Evolutionary conservation across 257 asterid species (phyloP).

Genomic region (Scutellaria barbata): DNA sequence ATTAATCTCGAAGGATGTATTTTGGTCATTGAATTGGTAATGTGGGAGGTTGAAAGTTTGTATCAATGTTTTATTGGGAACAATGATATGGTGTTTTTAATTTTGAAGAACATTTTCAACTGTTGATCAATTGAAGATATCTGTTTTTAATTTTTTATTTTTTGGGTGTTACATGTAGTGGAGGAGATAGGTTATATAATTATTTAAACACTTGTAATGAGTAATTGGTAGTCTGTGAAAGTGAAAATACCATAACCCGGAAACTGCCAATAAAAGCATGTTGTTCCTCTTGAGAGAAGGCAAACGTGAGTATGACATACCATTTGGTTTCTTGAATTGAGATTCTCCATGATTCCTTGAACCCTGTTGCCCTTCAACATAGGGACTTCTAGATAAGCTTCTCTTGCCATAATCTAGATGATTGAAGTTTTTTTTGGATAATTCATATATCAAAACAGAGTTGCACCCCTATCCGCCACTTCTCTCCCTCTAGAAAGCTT

Average conservation of each 20-base stretch:
- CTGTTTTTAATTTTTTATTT: too few species aligned
- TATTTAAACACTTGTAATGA: too few species aligned
- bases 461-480: background rate
- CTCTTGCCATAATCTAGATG: background rate
- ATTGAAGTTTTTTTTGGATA: conserved; percentile 18
- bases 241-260: too few species aligned
- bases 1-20: background rate
- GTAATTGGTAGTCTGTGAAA: too few species aligned
- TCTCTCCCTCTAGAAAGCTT: background rate
- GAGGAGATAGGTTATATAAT: too few species aligned
- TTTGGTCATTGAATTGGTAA: background rate
- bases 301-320: background rate
- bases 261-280: background rate
- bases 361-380: background rate
- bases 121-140: too few species aligned
- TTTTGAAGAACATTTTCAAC: too few species aligned
- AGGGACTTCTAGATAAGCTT: conserved; percentile 13
- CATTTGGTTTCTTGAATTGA: background rate
- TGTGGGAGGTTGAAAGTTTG: background rate
- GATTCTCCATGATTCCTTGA: background rate
- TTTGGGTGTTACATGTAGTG: too few species aligned
- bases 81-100: too few species aligned
- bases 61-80: too few species aligned
- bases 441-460: too few species aligned
- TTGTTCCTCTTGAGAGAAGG: background rate